phyloP scores from a whole-genome alignment of 352 stramenopile species.

The Phytophthora crassamura region DNA sequence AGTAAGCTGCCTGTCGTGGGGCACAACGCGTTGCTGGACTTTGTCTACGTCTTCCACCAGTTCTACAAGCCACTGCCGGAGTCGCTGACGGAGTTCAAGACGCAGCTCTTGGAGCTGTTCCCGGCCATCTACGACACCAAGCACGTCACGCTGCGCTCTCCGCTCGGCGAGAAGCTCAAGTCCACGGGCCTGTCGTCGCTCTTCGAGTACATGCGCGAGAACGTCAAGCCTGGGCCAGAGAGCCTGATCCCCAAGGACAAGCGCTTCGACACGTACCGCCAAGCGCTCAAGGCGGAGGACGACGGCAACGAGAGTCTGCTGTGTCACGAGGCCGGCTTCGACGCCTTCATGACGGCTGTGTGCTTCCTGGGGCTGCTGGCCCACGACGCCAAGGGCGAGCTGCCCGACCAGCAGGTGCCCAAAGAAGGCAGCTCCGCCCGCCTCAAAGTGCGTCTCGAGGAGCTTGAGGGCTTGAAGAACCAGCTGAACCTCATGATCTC shows the following conservation, averaged over 20 bases:
- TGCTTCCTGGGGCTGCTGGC: constrained; percentile 78
- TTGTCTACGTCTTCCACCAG: constrained; percentile 86
- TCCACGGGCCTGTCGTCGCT: constrained; percentile 69
- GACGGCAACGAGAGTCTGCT: constrained; percentile 60
- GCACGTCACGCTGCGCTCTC: constrained; percentile 64
- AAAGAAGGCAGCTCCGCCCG: constrained; percentile 40
- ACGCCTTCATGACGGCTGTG: constrained; percentile 86
- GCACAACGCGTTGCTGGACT: constrained; percentile 87
- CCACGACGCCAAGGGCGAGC: constrained; percentile 58
- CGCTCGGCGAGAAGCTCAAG: constrained; percentile 57
- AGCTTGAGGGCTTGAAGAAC: constrained; percentile 70
- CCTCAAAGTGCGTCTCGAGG: constrained; percentile 46
- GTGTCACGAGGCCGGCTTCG: constrained; percentile 87
- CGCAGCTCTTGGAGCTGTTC: constrained; percentile 71
- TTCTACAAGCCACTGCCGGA: constrained; percentile 82
- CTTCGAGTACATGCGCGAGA: constrained; percentile 81
- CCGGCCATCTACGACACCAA: constrained; percentile 86
- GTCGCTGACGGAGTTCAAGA: constrained; percentile 76
- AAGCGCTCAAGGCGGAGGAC: constrained; percentile 57
- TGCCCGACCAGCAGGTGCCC: constrained; percentile 36
- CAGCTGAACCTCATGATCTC: constrained; percentile 85
- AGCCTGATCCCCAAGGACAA: constrained; percentile 61
- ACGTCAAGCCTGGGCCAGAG: constrained; percentile 61
- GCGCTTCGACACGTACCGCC: constrained; percentile 69
- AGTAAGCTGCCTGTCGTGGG: constrained; percentile 81